Evolutionary conservation across 805 yeast species (phyloP).

Genomic region (Teunomyces lycoperdinae): DNA sequence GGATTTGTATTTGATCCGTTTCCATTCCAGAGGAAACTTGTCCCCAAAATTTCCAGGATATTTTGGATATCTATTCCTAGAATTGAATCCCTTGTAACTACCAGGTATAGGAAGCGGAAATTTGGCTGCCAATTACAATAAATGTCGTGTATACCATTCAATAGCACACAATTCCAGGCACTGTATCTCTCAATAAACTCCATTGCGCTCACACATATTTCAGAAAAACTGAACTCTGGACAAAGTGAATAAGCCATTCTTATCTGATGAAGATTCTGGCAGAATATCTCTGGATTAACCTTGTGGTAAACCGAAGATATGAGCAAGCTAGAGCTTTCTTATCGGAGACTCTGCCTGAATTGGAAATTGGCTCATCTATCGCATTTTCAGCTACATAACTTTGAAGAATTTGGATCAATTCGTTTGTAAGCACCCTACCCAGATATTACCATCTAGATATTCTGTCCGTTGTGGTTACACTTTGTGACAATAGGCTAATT

Average conservation of each 20-base stretch:
- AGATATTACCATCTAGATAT: background rate
- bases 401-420: background rate
- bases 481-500: no score
- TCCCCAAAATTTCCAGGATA: background rate
- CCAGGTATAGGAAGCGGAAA: background rate
- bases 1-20: background rate
- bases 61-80: background rate
- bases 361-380: background rate
- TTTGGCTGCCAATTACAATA: background rate
- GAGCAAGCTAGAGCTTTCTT: background rate
- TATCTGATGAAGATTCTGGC: background rate
- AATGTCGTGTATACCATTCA: background rate
- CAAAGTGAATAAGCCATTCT: background rate
- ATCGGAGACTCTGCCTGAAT: background rate
- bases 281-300: background rate
- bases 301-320: background rate
- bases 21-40: background rate
- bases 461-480: background rate
- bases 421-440: background rate
- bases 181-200: background rate
- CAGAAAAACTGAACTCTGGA: no score
- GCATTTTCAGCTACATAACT: background rate
- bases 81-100: background rate
- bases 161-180: background rate
- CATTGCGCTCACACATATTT: no score